Base-by-base conservation (phyloP, 169 alveolate species). In the Plasmodium reichenowi region DNA sequence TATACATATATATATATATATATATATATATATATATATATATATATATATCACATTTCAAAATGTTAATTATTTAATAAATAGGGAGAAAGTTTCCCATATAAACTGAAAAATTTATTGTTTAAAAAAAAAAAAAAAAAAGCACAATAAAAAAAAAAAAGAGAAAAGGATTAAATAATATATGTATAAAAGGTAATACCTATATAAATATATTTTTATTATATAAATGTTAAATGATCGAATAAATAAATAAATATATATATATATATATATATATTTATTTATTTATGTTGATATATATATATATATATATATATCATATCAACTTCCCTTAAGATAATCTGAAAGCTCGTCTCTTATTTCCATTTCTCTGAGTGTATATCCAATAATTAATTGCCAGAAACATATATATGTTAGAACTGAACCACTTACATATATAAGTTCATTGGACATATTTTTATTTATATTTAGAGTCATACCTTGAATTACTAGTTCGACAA, bases 371-470 rank as follows among this genome's bases (percentile, higher is more conserved):
- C 97, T 26, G 10, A 95, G 70, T 62, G 95, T 93, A 88, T 95
- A 95, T 22, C 97, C 97, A 58, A 94, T 86, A 58, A 96, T 96
- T 59, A 95, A 88, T 67, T 95, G 96, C 97, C 97, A 95, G 88
- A 95, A 88, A 64, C 97, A 95, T 66, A 95, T 88, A 73, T 95
- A 96, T 48, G 93, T 95, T 20, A 94, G 58, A 52, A 94, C 94
- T n/a, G 94, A 66, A 47, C 88, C 88, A 66, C 83, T 74, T 32
- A 72, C 50, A 66, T 58, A 89, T 66, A 26, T 91, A 15, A 50
- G 80, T 86, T 54, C 74, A 48, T 87, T 73, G 1, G 66, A 48
- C 32, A 43, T 59, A 38, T 59, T 83, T 63, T 68, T 68, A 50
- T 59, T 59, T 47, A 75, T 64, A 75, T 87, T 80, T 26, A 88